Base-by-base conservation (phyloP, 495 filamentous ascomycete genomes). In the Melanomma pulvis-pyrius region DNA sequence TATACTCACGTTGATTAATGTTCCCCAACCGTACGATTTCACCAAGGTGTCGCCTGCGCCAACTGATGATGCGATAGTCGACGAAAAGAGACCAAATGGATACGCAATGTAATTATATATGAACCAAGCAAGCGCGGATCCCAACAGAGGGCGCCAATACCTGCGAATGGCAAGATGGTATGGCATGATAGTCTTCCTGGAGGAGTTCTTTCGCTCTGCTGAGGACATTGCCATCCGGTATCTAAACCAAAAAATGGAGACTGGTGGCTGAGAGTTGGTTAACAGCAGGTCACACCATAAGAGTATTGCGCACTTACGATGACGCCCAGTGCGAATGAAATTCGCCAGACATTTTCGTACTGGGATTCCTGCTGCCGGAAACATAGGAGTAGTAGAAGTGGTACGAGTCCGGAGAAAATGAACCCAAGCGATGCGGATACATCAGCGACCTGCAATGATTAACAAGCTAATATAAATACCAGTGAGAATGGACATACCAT, bases 11-110 rank as follows among this genome's bases (percentile, higher is more conserved):
- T 83, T 82, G 56, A 83, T 76, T 0, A 82, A 75, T 0, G 79
- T 78, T 0, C 79, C 79, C 32, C 75, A 81, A 29, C 80, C 81
- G 28, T 82, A 77, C 54, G 77, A 80, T 51, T 82, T 74, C 0
- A 79, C 69, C 1, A 80, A 74, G 1, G 77, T 79, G 46, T 81
- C 78, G 11, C 77, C 67, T 12, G 77, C 66, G 44, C 68, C 68
- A 24, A 71, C 41, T 15, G 30, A 28, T 28, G 60, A 69, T 55
- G 78, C 73, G 19, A 80, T 78, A 0, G 77, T 79, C 3, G 77
- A 75, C 19, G 74, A 74, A 47, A 78, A 78, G 12, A 78, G 70
- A 0, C 75, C 74, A 46, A 79, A 78, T 0, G 78, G 78, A 58
- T 76, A 77, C 0, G 76, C 70, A 26, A 80, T 76, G 52, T 75